Conservation (phyloP, 495 filamentous ascomycete genomes). For the Aspergillus carlsbadensis region DNA sequence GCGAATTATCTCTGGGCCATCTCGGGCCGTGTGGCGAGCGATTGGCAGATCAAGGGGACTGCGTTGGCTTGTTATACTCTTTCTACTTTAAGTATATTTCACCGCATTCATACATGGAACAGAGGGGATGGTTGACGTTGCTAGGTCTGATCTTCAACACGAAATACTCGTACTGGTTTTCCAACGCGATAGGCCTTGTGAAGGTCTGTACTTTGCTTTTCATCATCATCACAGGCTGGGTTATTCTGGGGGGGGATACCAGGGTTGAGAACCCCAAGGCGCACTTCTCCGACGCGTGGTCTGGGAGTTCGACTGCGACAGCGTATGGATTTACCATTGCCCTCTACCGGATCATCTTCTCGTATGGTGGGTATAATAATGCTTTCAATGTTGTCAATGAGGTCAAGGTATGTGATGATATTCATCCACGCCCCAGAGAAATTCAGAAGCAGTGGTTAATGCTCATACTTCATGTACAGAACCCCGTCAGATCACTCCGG, state of each 20-base stretch:
- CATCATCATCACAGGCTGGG: conserved; percentile 57
- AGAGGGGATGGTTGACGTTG: no score
- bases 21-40: conserved; percentile 39
- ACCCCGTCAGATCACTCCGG: conserved; percentile 55
- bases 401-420: conserved; percentile 55
- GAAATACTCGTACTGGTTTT: conserved; percentile 50
- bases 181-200: conserved; percentile 51
- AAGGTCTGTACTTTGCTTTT: conserved; percentile 59
- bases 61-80: conserved; percentile 59
- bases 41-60: conserved; percentile 62
- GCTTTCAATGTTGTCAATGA: conserved; percentile 69
- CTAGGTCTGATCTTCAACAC: conserved; percentile 51
- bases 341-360: conserved; percentile 60
- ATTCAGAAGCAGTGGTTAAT: background rate
- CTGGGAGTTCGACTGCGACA: conserved; percentile 44
- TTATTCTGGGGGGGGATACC: conserved; percentile 58
- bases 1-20: conserved; percentile 55
- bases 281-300: conserved; percentile 61
- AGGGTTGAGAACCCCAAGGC: conserved; percentile 50
- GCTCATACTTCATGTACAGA: conserved; percentile 24
- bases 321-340: conserved; percentile 59
- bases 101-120: no score
- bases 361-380: conserved; percentile 60
- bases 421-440: no score
- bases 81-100: conserved; percentile 43